A percentile compares a stretch with the other conserved stretches of the same genome.
phyloP scores from a whole-genome alignment of 2,329 filamentous ascomycete species.

The Monilinia laxa region DNA sequence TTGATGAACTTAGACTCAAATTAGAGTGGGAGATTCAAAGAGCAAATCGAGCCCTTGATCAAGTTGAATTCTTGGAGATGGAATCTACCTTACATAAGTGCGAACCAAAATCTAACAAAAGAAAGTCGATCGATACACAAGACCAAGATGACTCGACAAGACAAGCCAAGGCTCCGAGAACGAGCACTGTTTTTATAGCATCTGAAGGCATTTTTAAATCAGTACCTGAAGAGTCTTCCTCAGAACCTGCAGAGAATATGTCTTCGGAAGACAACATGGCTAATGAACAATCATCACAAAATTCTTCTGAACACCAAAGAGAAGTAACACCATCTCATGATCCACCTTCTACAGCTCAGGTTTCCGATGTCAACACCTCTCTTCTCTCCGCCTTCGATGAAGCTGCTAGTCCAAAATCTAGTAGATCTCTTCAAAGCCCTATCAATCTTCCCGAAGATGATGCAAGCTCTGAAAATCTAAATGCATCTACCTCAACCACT shows the following conservation, averaged over 20 bases:
- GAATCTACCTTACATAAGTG: constrained; percentile 71
- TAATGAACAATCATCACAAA: constrained; percentile 9
- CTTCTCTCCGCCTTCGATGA: constrained; percentile 62
- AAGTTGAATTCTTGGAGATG: constrained; percentile 72
- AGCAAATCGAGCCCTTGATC: constrained; percentile 67
- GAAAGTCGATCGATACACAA: constrained; percentile 10
- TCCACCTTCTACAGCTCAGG: constrained; percentile 57
- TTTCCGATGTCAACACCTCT: constrained; percentile 55
- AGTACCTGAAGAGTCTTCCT: constrained; percentile 41
- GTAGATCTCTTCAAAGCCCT: constrained; percentile 30
- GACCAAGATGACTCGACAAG: constrained; percentile 17
- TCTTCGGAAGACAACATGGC: constrained; percentile 18
- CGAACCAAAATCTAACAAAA: constrained; percentile 48
- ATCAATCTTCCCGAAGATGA: constrained; percentile 25
- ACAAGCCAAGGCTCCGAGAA: constrained; percentile 5
- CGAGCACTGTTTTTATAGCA: constrained; percentile 52
- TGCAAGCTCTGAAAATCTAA: constrained; percentile 24
- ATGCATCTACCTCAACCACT: constrained; percentile 39
- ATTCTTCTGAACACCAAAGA: constrained; percentile 18
- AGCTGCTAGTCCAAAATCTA: constrained; percentile 41
- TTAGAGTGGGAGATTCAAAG: constrained; percentile 52
- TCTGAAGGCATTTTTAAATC: constrained; percentile 63
- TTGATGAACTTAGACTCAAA: constrained; percentile 47
- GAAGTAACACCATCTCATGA: constrained; percentile 57
- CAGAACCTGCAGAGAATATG: constrained; percentile 33